Percentiles rank a stretch among this genome's conserved stretches.
These are phyloP conservation scores for Tolypocladium tropicale DNA, from an alignment of 2,329 filamentous ascomycete species.

Conservation along the genomic window DNA sequence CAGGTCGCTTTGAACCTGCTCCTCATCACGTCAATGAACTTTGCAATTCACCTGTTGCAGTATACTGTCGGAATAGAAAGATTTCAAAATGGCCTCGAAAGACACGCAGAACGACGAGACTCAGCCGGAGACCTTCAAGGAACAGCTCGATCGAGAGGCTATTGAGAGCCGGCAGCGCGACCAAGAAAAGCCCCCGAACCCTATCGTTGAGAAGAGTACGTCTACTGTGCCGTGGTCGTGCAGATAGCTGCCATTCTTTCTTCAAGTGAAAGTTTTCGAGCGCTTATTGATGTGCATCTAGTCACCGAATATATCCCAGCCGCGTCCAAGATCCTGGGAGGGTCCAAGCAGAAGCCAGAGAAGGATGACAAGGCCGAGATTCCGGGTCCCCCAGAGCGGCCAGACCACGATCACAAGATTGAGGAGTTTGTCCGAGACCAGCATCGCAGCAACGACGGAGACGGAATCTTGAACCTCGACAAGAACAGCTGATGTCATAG, in stretches of 20 bases:
- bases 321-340: conserved; percentile 29
- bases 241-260: neutral
- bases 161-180: conserved; percentile 18
- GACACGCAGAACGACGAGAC: neutral
- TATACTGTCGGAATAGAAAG: neutral
- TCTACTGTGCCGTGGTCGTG: neutral
- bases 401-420: conserved; percentile 36
- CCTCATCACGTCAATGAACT: neutral
- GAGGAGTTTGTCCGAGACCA: conserved; percentile 44
- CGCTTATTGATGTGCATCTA: conserved; percentile 7
- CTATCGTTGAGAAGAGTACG: conserved; percentile 33
- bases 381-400: conserved; percentile 30
- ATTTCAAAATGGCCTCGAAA: conserved; percentile 5
- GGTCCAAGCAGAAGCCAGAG: conserved; percentile 15
- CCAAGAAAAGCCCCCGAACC: conserved; percentile 17
- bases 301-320: conserved; percentile 34
- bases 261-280: neutral
- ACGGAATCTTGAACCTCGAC: neutral
- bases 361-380: conserved; percentile 9
- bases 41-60: neutral
- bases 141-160: conserved; percentile 33
- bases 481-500: neutral
- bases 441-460: conserved; percentile 31
- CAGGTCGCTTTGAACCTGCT: neutral
- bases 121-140: conserved; percentile 26